Evolutionary conservation across 371 early-diverging fungal species (phyloP), one percentile per base, ranked within the genome.

Genomic region (Rhizopus arrhizus): DNA sequence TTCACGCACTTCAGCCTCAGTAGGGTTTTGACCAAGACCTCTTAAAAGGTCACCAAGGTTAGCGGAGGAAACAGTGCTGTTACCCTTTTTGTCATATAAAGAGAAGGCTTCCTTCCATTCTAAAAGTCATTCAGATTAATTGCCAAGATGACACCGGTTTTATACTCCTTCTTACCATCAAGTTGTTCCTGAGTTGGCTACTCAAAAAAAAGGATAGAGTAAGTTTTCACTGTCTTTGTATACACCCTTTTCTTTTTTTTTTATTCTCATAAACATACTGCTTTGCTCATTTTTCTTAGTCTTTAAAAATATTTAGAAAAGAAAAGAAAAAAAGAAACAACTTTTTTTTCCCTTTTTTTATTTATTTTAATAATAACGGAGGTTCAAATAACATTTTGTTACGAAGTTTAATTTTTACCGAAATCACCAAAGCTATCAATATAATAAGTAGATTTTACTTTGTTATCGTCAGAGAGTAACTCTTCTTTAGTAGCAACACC

Each of bases 71-170:
- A 97, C 90, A 46, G 87, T 88, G 59, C 95, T 95, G 64, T 93
- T 90, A 59, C 94, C 96, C 70, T 94, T 93, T 75, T 94, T 93
- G 82, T 94, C 94, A 62, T 91, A 94, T 47, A 94, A 78, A 46
- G 90, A 88, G 66, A 94, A 94, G 42, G 91, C 89, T 74, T 93
- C 93, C 78, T 90, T 87, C 83, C 85, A 93, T 66, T 93, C 92
- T 86, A 68, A 41, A 22, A 22, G 22, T 41, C 28, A 43, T 41
- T 53, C 53, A 50, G 22, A 32, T 47, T 49, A n/a, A 56, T 13
- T 12, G 29, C 11, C 48, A 42, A n/a, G 45, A 32, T 15, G 52
- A 29, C 28, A 10, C 9, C 10, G 32, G 28, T 31, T 11, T 16
- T 33, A 15, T 10, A 33, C 13, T 16, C 32, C 11, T 42, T 51